A percentile compares a stretch with the other conserved stretches of the same genome.
Evolutionary conservation across 208 protist species (phyloP).

Genomic region (Herpetomonas samuelpessoai): DNA sequence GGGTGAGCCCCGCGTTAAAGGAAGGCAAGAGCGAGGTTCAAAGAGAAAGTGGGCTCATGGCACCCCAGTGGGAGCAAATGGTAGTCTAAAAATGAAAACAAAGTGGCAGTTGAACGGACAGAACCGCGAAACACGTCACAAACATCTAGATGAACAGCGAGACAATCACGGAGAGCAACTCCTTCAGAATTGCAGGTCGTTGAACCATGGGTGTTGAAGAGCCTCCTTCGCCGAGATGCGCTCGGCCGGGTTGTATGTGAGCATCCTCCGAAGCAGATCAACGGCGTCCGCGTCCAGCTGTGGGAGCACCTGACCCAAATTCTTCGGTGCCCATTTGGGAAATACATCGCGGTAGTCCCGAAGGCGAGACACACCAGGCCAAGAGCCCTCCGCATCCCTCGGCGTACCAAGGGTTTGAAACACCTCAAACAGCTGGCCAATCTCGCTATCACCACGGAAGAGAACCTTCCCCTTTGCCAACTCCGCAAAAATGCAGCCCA

Average conservation of each 20-base stretch:
- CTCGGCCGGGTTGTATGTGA: conserved; percentile 85
- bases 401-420: conserved; percentile 97
- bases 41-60: too few species aligned
- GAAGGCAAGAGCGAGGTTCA: too few species aligned
- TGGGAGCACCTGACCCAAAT: conserved; percentile 57
- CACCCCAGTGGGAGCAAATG: too few species aligned
- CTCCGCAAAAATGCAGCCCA: conserved; percentile 99
- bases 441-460: conserved; percentile 98
- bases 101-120: too few species aligned
- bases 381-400: conserved; percentile 91
- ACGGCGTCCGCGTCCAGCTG: conserved; percentile 77
- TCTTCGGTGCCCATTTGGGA: conserved; percentile 89
- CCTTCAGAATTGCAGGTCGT: conserved; percentile 59
- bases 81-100: too few species aligned
- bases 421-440: conserved; percentile 98
- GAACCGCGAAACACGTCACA: too few species aligned
- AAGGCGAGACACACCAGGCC: conserved; percentile 97
- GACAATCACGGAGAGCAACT: too few species aligned
- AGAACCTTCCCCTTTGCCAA: conserved; percentile 93
- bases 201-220: conserved; percentile 91
- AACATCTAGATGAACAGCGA: too few species aligned
- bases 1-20: too few species aligned
- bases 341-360: conserved; percentile 97
- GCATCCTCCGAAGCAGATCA: conserved; percentile 88
- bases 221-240: conserved; percentile 90